Base-by-base conservation (phyloP, 2,329 filamentous ascomycete species). In the Ascochyta rabiei region DNA sequence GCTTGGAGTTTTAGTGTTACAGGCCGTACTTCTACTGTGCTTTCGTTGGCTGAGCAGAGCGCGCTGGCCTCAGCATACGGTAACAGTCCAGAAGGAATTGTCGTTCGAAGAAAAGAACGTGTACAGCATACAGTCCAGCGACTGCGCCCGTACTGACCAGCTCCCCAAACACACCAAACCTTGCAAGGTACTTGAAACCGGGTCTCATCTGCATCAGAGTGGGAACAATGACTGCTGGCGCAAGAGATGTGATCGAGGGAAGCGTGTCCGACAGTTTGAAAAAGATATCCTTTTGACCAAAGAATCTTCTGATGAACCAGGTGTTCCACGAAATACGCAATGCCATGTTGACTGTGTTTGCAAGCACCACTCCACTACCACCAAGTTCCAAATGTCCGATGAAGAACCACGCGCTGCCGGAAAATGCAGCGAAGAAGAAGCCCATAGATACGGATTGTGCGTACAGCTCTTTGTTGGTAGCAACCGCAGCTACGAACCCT, bases 401-500 rank as follows among this genome's bases (percentile, higher is more conserved):
- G 61, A 91, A 89, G 6, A 92, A 59, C 67, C 87, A 96, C 1
- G 92, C 91, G 0, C 89, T 86, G 0, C 79, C 77, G 0, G 86
- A 90, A 73, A 97, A 98, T 1, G 84, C 84, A 7, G 83, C 78
- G 2, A 91, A 96, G 72, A 96, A 97, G 2, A 77, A 81, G 4
- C 84, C 83, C 93, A 99, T 98, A 86, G 88, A 95, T 4, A 86
- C 72, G 0, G 89, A 91, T 73, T 99, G 95, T 4, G 72, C 75
- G 59, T 91, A 86, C 3, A 99, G 84, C 62, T 98, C 84, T 4
- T 81, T 76, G 59, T 91, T 84, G 0, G 84, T 88, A 0, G 93
- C 93, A 1, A 96, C 90, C 2, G 91, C 91, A 0, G 93, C 88
- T 15, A 98, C 93, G 66, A 99, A 98, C 0, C 92, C 91, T 76